These are phyloP conservation scores for Citrus medica DNA, from an alignment of 345 rosid genomes.

Conservation along the genomic window DNA sequence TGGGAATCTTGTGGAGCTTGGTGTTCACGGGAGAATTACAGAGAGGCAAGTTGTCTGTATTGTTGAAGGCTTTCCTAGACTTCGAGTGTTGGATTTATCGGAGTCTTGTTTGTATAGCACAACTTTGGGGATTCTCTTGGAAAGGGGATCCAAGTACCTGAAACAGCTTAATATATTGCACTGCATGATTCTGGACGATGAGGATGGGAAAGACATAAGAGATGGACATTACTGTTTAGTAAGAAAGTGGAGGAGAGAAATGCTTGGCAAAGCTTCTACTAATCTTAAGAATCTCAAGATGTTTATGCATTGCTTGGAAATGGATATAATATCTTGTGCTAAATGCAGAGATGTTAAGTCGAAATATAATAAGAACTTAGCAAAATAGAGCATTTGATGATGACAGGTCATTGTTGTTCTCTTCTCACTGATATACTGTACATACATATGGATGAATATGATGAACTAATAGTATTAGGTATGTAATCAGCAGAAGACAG, in stretches of 20 bases:
- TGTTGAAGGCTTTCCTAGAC: constrained; percentile 3
- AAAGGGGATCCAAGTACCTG: background rate
- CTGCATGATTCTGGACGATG: constrained; percentile 10
- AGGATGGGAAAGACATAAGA: constrained; percentile 3
- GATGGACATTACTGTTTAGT: background rate
- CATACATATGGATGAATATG: background rate
- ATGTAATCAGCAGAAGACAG: background rate
- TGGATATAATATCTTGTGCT: background rate
- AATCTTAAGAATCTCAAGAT: background rate
- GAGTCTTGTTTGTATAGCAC: background rate
- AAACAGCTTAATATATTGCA: constrained; percentile 13
- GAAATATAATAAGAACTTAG: background rate
- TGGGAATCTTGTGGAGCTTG: constrained; percentile 1
- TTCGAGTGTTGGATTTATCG: constrained; percentile 7
- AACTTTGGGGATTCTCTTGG: constrained; percentile 5
- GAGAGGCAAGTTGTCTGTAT: background rate
- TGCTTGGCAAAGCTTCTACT: constrained; percentile 1
- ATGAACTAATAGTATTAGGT: too few relatives aligned
- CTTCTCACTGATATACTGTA: background rate
- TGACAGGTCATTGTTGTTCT: too few relatives aligned
- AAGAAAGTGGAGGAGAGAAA: background rate
- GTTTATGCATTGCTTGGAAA: constrained; percentile 5
- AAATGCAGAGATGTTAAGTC: background rate
- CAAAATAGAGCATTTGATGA: background rate
- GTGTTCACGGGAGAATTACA: constrained; percentile 9